Conservation (phyloP, 83 land plant genomes). For the Diphasiastrum complanatum region DNA sequence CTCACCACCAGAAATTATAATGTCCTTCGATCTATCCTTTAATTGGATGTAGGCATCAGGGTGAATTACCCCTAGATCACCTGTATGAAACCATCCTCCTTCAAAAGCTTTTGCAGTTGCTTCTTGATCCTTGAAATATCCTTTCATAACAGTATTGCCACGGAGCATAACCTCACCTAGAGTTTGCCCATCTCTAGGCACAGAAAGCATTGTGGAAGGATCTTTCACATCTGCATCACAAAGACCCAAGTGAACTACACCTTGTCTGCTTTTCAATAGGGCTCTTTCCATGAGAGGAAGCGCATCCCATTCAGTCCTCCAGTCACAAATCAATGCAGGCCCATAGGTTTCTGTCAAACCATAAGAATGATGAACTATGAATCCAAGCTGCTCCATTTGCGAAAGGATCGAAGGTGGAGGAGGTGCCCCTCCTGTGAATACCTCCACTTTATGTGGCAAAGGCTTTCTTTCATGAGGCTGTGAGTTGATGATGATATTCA, state of each 20-base stretch:
- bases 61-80: constrained; percentile 70
- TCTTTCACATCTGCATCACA: constrained; percentile 51
- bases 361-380: constrained; percentile 56
- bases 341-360: constrained; percentile 87
- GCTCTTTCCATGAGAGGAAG: constrained; percentile 48
- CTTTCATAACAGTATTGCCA: constrained; percentile 78
- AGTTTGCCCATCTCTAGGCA: constrained; percentile 56
- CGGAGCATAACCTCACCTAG: constrained; percentile 79
- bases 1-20: constrained; percentile 93
- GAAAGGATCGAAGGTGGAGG: constrained; percentile 54
- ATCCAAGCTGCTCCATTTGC: constrained; percentile 67
- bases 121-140: constrained; percentile 51
- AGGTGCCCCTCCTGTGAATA: constrained; percentile 73
- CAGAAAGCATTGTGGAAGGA: constrained; percentile 63
- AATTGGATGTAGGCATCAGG: constrained; percentile 74
- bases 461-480: constrained; percentile 31
- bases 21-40: constrained; percentile 81
- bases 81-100: constrained; percentile 76
- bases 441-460: constrained; percentile 36
- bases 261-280: constrained; percentile 58
- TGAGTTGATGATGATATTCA: constrained; percentile 60
- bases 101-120: constrained; percentile 54
- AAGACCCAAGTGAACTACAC: constrained; percentile 52
- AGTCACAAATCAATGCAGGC: constrained; percentile 51
- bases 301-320: constrained; percentile 81